These are phyloP conservation scores for Rosa chinensis DNA, from an alignment of 306 rosid genomes.

Conservation along the genomic window DNA sequence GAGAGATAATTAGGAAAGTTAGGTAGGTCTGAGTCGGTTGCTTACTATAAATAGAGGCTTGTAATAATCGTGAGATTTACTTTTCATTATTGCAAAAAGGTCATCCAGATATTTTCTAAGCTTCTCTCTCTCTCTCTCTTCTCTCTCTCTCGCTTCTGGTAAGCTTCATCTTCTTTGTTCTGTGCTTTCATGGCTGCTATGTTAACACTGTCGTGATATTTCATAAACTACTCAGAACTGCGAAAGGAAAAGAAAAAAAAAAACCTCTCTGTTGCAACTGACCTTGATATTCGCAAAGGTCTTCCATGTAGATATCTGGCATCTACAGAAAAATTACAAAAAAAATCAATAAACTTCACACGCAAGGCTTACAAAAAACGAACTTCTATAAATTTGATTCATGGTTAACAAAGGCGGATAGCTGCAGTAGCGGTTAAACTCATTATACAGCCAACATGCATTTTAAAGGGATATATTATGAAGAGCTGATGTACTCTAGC, in stretches of 20 bases:
- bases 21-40: too few relatives aligned
- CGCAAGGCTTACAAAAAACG: not conserved
- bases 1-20: too few relatives aligned
- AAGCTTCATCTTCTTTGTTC: too few relatives aligned
- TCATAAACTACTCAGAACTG: not conserved
- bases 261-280: slow-evolving; percentile 6
- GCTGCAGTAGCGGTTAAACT: not conserved
- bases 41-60: too few relatives aligned
- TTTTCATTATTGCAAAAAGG: too few relatives aligned
- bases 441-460: not conserved
- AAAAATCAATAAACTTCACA: slow-evolving; percentile 22
- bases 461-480: slow-evolving; percentile 29
- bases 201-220: not conserved
- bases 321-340: slow-evolving; percentile 40
- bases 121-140: too few relatives aligned
- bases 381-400: not conserved
- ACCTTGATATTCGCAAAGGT: slow-evolving; percentile 73
- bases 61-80: too few relatives aligned
- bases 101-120: too few relatives aligned
- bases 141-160: too few relatives aligned
- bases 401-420: not conserved
- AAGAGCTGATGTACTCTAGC: slow-evolving; percentile 40
- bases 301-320: slow-evolving; percentile 54
- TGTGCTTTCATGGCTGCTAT: too few relatives aligned
- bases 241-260: not conserved